Evolutionary conservation across 1,139 yeast genomes (phyloP).

Genomic region (Suhomyces maxii): DNA sequence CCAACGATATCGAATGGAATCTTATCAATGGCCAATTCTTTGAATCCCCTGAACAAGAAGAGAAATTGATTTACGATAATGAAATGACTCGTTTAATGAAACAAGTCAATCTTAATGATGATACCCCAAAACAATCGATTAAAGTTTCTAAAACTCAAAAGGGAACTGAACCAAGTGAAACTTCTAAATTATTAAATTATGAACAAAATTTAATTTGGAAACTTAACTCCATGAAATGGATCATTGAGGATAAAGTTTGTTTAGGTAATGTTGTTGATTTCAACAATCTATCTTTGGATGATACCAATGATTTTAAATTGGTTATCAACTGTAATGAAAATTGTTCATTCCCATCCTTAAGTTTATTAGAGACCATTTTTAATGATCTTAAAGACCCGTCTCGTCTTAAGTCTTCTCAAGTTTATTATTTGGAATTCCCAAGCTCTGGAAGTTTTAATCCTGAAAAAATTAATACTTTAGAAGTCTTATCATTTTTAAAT

Average conservation of each 20-base stretch:
- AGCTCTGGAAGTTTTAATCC: constrained; percentile 30
- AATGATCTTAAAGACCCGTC: constrained; percentile 10
- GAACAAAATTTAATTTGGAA: constrained; percentile 43
- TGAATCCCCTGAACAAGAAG: constrained; percentile 5
- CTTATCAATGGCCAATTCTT: constrained; percentile 2
- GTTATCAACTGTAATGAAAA: constrained; percentile 39
- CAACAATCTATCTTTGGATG: constrained; percentile 18
- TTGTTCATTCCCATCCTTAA: constrained; percentile 30
- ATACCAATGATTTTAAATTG: constrained; percentile 24
- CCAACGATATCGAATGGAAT: constrained; percentile 11
- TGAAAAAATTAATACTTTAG: constrained; percentile 24
- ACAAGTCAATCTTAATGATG: not conserved
- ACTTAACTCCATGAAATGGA: constrained; percentile 33
- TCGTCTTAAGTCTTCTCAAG: constrained; percentile 8
- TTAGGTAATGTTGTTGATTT: constrained; percentile 39
- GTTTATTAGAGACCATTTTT: constrained; percentile 17
- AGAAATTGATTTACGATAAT: constrained; percentile 5
- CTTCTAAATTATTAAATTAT: constrained; percentile 29
- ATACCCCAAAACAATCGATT: not conserved
- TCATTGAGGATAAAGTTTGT: constrained; percentile 27
- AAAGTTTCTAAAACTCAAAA: not conserved
- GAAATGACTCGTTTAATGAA: constrained; percentile 4
- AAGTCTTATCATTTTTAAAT: constrained; percentile 32
- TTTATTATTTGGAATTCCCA: constrained; percentile 37
- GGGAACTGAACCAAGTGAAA: not conserved